phyloP scores from a whole-genome alignment of 495 filamentous ascomycete species.

The Lasiosphaeris hirsuta region DNA sequence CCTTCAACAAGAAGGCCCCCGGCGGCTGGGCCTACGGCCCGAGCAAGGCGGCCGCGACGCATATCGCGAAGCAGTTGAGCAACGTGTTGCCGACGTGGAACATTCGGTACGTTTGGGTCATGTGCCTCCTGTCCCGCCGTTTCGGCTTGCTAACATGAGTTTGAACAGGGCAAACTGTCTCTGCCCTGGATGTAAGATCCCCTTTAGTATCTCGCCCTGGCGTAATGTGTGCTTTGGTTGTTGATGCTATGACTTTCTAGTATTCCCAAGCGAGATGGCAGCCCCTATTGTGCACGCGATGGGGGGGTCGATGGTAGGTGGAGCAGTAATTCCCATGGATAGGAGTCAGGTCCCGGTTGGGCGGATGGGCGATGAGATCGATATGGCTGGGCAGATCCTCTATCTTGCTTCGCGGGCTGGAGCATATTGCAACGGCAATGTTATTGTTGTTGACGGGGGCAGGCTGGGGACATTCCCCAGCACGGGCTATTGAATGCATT shows the following conservation, averaged over 20 bases:
- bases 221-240: background rate
- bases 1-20: conserved; percentile 52
- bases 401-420: conserved; percentile 62
- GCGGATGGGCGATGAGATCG: conserved; percentile 38
- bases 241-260: conserved; percentile 25
- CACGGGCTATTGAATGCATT: conserved; percentile 43
- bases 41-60: conserved; percentile 62
- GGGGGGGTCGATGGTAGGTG: conserved; percentile 35
- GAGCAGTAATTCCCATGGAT: conserved; percentile 22
- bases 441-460: conserved; percentile 60
- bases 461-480: conserved; percentile 50
- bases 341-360: conserved; percentile 28
- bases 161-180: conserved; percentile 56
- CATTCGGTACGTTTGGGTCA: conserved; percentile 43
- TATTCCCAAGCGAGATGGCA: conserved; percentile 65
- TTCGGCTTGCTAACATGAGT: conserved; percentile 37
- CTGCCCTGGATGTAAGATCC: conserved; percentile 58
- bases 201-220: background rate
- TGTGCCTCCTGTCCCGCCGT: conserved; percentile 11
- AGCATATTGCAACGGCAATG: conserved; percentile 59
- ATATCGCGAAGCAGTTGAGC: conserved; percentile 61
- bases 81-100: conserved; percentile 51
- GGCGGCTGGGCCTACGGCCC: conserved; percentile 58
- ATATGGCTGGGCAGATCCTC: conserved; percentile 61
- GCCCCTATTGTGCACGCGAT: conserved; percentile 39